These are phyloP conservation scores for Eimeria maxima DNA, from an alignment of 169 alveolate species.

Conservation along the genomic window DNA sequence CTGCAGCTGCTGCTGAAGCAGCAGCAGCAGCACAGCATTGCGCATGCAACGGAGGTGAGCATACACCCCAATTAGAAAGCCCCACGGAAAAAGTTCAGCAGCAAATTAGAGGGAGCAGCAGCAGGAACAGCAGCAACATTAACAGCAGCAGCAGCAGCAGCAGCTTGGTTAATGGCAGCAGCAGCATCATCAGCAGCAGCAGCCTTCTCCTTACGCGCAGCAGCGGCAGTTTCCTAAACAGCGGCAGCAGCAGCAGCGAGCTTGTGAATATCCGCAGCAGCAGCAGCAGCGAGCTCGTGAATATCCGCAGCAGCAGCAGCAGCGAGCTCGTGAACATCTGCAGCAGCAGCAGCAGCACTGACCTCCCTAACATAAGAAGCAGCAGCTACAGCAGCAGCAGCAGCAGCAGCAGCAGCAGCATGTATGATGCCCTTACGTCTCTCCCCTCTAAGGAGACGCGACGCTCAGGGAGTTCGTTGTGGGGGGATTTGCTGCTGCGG, in stretches of 20 bases:
- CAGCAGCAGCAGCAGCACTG: neutral
- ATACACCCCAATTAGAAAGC: neutral
- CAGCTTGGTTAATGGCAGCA: too few relatives aligned
- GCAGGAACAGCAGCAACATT: neutral
- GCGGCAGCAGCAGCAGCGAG: too few relatives aligned
- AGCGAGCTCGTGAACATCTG: neutral
- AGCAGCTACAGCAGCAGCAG: constrained; percentile 15
- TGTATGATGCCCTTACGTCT: constrained; percentile 33
- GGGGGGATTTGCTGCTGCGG: neutral
- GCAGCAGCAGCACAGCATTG: too few relatives aligned
- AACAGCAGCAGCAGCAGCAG: too few relatives aligned
- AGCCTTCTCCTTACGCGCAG: too few relatives aligned
- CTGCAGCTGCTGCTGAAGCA: too few relatives aligned
- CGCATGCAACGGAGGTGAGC: neutral
- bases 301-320: neutral
- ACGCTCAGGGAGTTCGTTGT: neutral
- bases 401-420: constrained; percentile 17
- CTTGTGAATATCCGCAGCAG: too few relatives aligned
- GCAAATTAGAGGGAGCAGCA: neutral
- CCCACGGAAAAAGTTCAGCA: neutral
- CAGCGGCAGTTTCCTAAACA: too few relatives aligned
- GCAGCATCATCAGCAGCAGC: neutral
- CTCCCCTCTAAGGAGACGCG: constrained; percentile 5
- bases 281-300: too few relatives aligned
- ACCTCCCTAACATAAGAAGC: neutral